phyloP scores from a whole-genome alignment of 2,329 filamentous ascomycete species.

The Claviceps digitariae region DNA sequence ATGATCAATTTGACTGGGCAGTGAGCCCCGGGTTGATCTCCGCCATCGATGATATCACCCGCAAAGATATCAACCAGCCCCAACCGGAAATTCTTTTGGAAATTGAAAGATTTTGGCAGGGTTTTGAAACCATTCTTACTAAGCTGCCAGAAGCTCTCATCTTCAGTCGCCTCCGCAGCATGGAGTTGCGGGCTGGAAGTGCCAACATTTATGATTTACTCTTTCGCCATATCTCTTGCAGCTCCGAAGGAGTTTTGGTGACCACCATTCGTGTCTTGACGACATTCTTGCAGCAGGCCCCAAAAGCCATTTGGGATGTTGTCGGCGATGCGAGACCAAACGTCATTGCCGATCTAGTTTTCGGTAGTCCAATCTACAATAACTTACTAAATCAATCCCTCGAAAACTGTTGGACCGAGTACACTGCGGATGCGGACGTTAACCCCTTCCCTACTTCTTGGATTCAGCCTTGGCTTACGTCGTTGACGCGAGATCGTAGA shows the following conservation, averaged over 20 bases:
- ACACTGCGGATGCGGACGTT: conserved; percentile 31
- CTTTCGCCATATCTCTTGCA: conserved; percentile 39
- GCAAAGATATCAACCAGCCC: conserved; percentile 24
- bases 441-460: conserved; percentile 59
- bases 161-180: conserved; percentile 60
- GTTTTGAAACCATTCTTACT: conserved; percentile 58
- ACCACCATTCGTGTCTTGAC: conserved; percentile 59
- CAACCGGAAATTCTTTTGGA: conserved; percentile 24
- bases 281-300: conserved; percentile 58
- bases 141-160: conserved; percentile 63
- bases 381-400: conserved; percentile 48
- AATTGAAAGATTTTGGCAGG: conserved; percentile 68
- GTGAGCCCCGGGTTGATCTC: conserved; percentile 59
- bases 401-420: conserved; percentile 25
- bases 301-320: conserved; percentile 76
- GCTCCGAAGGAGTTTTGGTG: conserved; percentile 45
- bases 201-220: conserved; percentile 54
- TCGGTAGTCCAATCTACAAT: conserved; percentile 55
- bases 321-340: conserved; percentile 69
- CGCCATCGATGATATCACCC: conserved; percentile 49
- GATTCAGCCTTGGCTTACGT: conserved; percentile 65
- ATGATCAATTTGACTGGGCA: conserved; percentile 75
- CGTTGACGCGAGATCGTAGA: conserved; percentile 61
- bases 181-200: conserved; percentile 50
- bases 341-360: conserved; percentile 71